Conservation (phyloP, 768 basidiomycete genomes). For the Russula griseocarnosa region DNA sequence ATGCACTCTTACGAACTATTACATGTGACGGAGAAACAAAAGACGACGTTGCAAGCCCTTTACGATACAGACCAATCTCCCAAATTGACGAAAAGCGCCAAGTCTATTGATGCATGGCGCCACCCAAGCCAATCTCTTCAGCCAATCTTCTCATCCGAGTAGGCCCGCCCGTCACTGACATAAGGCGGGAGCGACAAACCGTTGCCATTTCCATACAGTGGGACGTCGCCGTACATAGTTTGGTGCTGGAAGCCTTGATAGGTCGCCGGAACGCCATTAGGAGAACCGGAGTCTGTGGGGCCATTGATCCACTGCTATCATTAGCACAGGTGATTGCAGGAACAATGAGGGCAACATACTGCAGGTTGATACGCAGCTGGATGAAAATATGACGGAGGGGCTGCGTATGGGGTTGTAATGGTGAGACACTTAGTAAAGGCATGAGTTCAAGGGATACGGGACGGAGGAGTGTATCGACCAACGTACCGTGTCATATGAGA, state of each 20-base stretch:
- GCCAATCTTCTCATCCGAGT: conserved; percentile 32
- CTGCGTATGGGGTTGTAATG: conserved; percentile 39
- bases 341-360: conserved; percentile 31
- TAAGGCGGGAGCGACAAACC: conserved; percentile 30
- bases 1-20: background rate
- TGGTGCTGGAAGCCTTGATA: conserved; percentile 30
- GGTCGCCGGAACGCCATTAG: background rate
- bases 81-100: background rate
- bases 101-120: conserved; percentile 27
- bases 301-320: conserved; percentile 40
- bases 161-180: conserved; percentile 28
- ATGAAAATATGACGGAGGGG: conserved; percentile 39
- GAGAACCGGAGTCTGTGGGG: conserved; percentile 34
- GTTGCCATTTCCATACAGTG: conserved; percentile 38
- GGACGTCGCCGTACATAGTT: conserved; percentile 39
- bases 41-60: background rate
- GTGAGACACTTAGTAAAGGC: conserved; percentile 36
- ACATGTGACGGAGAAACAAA: background rate
- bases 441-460: background rate
- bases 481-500: conserved; percentile 39
- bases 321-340: background rate
- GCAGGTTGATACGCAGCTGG: conserved; percentile 44
- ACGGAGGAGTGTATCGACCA: background rate
- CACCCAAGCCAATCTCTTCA: conserved; percentile 32
- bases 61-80: background rate